A percentile compares a stretch with the other conserved stretches of the same genome.
Conservation (phyloP, 495 filamentous ascomycete genomes). For the Aspergillus carlsbadensis region DNA sequence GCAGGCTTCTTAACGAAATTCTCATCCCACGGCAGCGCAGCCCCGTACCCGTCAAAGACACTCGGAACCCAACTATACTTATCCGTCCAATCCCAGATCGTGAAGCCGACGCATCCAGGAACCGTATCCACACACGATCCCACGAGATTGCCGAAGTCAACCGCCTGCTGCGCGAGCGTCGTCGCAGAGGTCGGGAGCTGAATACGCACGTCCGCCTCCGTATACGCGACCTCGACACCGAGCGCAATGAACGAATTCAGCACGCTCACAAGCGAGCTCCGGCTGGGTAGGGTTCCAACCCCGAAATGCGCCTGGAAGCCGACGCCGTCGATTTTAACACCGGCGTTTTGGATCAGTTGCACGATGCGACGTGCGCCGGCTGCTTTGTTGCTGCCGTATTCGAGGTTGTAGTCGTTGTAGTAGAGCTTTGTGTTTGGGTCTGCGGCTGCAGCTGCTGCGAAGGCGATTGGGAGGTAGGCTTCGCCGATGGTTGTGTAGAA, state of each 20-base stretch:
- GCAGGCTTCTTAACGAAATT: slow-evolving; percentile 59
- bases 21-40: slow-evolving; percentile 52
- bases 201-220: slow-evolving; percentile 62
- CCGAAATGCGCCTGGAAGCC: slow-evolving; percentile 64
- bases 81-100: slow-evolving; percentile 65
- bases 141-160: slow-evolving; percentile 56
- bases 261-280: slow-evolving; percentile 46
- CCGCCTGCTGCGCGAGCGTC: slow-evolving; percentile 54
- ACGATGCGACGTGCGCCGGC: slow-evolving; percentile 50
- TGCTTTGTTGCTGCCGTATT: slow-evolving; percentile 49
- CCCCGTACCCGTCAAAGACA: slow-evolving; percentile 53
- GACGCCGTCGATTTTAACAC: slow-evolving; percentile 61
- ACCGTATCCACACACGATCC: slow-evolving; percentile 56
- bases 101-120: slow-evolving; percentile 62
- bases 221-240: slow-evolving; percentile 60
- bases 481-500: slow-evolving; percentile 46
- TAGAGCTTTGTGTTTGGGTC: slow-evolving; percentile 54
- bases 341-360: slow-evolving; percentile 49
- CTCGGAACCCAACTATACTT: slow-evolving; percentile 60
- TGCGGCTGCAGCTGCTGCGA: slow-evolving; percentile 46
- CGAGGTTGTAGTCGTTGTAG: slow-evolving; percentile 71
- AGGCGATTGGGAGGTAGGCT: slow-evolving; percentile 47
- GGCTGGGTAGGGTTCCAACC: slow-evolving; percentile 50
- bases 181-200: slow-evolving; percentile 43
- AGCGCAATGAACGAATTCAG: slow-evolving; percentile 49